phyloP scores from a whole-genome alignment of 2,329 filamentous ascomycete genomes.

The Monilinia aucupariae region DNA sequence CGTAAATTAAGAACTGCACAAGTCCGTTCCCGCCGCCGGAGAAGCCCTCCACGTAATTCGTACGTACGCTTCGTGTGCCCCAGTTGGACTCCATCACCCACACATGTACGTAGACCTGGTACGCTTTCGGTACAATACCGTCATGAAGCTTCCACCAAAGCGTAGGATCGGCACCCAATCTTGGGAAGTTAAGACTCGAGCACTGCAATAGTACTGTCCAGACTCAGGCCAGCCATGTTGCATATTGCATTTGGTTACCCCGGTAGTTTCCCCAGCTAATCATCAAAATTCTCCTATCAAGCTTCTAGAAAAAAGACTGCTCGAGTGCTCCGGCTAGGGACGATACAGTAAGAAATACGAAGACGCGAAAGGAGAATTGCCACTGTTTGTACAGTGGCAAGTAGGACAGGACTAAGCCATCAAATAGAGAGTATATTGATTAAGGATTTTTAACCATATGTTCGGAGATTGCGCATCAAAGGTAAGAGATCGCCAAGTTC shows the following conservation, averaged over 20 bases:
- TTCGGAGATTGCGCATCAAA: neutral
- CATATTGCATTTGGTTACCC: neutral
- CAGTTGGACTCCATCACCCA: neutral
- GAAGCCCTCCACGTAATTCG: neutral
- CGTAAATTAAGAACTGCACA: neutral
- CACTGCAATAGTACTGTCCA: no score
- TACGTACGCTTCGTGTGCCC: neutral
- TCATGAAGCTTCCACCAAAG: neutral
- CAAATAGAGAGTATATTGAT: neutral
- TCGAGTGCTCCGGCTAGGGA: neutral
- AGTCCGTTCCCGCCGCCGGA: neutral
- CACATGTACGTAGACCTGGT: neutral
- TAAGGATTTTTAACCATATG: neutral
- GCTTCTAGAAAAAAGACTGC: constrained; percentile 1
- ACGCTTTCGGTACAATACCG: neutral
- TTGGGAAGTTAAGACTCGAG: constrained; percentile 1
- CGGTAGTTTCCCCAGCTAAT: neutral
- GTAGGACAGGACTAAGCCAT: no score
- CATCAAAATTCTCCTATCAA: neutral
- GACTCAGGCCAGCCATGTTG: no score
- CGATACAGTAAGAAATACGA: neutral
- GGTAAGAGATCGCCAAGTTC: neutral
- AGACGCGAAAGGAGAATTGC: neutral
- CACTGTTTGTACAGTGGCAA: no score
- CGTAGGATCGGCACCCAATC: neutral